Evolutionary conservation across 2,329 filamentous ascomycete species (phyloP), one percentile per base, ranked within the genome.

Genomic region (Diaporthe citriasiana): DNA sequence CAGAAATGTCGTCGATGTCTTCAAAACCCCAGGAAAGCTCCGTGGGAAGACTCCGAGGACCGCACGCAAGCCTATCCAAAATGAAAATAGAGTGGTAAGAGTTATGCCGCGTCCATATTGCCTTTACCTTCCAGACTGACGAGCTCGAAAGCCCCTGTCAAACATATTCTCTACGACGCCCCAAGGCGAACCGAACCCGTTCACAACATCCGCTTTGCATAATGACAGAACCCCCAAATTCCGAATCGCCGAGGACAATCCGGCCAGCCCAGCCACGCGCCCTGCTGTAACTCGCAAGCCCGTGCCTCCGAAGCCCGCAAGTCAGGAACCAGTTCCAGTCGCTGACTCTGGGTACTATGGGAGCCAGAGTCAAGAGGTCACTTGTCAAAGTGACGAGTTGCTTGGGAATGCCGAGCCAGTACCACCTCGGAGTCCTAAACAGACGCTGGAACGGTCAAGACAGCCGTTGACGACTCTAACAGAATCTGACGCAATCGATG

Each of bases 1-100:
- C 79, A 98, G 97, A 76, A 96, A 96, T 82, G 92, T 98, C 75
- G 90, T 94, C 76, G 96, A 98, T 79, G 92, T 97, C n/a, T 98
- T 98, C 87, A 99, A 98, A 82, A 97, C 94, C 50, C 94, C 94
- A 4, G 94, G 94, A 73, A 96, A 95, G 81, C 84, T 97, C 81
- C 92, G 94, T 77, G 94, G 93, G 72, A 95, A 95, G 85, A 96
- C 94, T 38, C 94, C 94, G 55, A 89, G 93, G 75, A 95, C 93
- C 25, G 86, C 86, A 45, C 89, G 91, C 72, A 95, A 93, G 81
- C 84, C 83, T 65, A 87, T 89, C 78, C 84, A 85, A 13, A 82
- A 84, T 35, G 91, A 93, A 81, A 82, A 87, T 42, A 89, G 93
- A 79, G 89, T 91, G 76, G 93, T 94, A 86, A 83, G 91, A 66